Conservation (phyloP, 1,284 basidiomycete genomes). For the Neonothopanus nambi region DNA sequence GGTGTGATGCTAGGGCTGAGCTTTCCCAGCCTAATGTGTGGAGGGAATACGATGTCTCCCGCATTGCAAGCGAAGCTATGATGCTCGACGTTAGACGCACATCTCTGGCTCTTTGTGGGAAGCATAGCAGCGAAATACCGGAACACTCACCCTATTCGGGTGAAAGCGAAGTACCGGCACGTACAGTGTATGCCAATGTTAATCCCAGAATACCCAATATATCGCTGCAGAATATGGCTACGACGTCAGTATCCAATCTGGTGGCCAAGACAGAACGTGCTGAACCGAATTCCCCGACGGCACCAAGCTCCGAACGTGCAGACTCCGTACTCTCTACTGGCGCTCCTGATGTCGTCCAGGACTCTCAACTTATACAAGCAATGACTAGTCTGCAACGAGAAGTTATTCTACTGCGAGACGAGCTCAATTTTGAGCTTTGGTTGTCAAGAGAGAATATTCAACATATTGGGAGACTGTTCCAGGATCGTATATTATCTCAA, state of each 20-base stretch:
- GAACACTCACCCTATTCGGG: background rate
- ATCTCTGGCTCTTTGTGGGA: conserved; percentile 40
- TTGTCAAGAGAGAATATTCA: conserved; percentile 74
- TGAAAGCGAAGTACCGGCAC: background rate
- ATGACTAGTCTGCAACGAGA: conserved; percentile 73
- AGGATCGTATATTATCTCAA: conserved; percentile 69
- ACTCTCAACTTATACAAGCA: conserved; percentile 27
- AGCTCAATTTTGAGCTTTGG: conserved; percentile 83
- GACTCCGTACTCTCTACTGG: background rate
- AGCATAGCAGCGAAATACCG: conserved; percentile 16
- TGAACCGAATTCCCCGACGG: conserved; percentile 17
- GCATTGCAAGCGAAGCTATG: conserved; percentile 70
- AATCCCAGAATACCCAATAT: background rate
- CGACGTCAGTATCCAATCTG: conserved; percentile 63
- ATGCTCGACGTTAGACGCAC: conserved; percentile 68
- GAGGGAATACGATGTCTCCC: conserved; percentile 62
- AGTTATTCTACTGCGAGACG: conserved; percentile 69
- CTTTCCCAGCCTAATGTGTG: conserved; percentile 61
- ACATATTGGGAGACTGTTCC: conserved; percentile 76
- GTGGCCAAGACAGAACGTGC: conserved; percentile 58
- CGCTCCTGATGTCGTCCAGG: background rate
- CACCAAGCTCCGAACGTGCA: conserved; percentile 22
- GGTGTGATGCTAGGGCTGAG: conserved; percentile 63
- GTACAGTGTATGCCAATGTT: background rate
- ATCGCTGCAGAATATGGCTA: conserved; percentile 65